Conservation (phyloP, 257 asterid species). For the Plantago elongata region DNA sequence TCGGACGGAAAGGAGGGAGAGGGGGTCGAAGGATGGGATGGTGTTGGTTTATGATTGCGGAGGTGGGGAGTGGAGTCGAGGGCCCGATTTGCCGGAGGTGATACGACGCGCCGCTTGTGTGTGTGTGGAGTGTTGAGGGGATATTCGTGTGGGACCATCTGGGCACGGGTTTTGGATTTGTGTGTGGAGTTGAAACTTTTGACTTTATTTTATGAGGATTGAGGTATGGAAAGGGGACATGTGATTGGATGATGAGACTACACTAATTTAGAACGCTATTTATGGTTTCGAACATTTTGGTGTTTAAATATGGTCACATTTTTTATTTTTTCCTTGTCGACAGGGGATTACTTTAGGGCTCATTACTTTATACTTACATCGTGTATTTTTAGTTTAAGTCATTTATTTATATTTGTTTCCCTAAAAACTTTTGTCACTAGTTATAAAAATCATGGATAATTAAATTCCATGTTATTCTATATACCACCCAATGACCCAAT, state of each 20-base stretch:
- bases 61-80: constrained; percentile 70
- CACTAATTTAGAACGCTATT: background rate
- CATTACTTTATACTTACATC: too few species aligned
- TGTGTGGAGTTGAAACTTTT: constrained; percentile 22
- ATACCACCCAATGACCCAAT: too few species aligned
- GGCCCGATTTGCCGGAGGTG: constrained; percentile 65
- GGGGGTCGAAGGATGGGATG: constrained; percentile 63
- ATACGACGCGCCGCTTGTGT: constrained; percentile 92
- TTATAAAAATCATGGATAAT: too few species aligned
- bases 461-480: too few species aligned
- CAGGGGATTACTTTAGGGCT: too few species aligned
- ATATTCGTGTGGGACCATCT: constrained; percentile 1
- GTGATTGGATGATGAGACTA: background rate
- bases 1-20: constrained; percentile 61
- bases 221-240: constrained; percentile 20
- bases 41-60: constrained; percentile 60
- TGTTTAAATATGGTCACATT: background rate
- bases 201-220: constrained; percentile 24
- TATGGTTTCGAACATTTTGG: background rate
- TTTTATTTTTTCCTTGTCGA: too few species aligned
- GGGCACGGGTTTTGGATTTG: constrained; percentile 9
- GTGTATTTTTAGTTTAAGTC: too few species aligned
- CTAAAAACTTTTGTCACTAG: too few species aligned
- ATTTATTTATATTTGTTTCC: too few species aligned
- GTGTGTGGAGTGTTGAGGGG: constrained; percentile 61